Percentiles rank a stretch among this genome's conserved stretches.
Evolutionary conservation across 768 basidiomycete species (phyloP).

Genomic region (Lactarius pseudohatsudake): DNA sequence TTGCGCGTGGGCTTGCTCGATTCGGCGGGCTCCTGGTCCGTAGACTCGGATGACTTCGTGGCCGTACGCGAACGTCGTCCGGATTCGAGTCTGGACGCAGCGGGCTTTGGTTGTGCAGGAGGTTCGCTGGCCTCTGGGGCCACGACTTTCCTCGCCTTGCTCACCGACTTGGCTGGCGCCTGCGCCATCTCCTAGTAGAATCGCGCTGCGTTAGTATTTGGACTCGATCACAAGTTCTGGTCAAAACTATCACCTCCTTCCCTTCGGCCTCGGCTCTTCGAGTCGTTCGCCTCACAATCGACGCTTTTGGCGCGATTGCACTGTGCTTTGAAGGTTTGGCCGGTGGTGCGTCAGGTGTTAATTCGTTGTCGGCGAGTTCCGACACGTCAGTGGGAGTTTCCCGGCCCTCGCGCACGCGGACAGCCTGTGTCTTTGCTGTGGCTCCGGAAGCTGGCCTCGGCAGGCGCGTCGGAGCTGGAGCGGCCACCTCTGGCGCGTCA

Average conservation of each 20-base stretch:
- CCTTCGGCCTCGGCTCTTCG: conserved; percentile 29
- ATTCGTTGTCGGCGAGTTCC: conserved; percentile 26
- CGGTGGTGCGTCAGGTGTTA: conserved; percentile 14
- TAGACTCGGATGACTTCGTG: conserved; percentile 27
- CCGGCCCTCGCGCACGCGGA: conserved; percentile 3
- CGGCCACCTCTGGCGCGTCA: conserved; percentile 16
- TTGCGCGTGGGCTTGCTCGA: conserved; percentile 20
- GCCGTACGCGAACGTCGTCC: conserved; percentile 33
- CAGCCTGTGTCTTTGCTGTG: not conserved
- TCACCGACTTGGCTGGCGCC: not conserved
- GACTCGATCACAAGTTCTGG: not conserved
- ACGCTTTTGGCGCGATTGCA: conserved; percentile 13
- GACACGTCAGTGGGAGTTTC: conserved; percentile 14
- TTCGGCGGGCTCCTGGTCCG: conserved; percentile 23
- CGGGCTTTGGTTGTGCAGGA: conserved; percentile 12
- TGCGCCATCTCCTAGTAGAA: not conserved
- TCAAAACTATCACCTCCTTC: conserved; percentile 29
- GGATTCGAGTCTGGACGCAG: conserved; percentile 8
- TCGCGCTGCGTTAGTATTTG: not conserved
- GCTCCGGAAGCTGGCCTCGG: conserved; percentile 1
- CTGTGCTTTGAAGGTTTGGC: conserved; percentile 10
- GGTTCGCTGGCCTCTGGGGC: conserved; percentile 17
- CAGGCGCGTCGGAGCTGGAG: conserved; percentile 5
- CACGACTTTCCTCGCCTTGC: conserved; percentile 17
- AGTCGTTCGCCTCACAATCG: conserved; percentile 28